Conservation (phyloP, 345 rosid species). For the Hibiscus tridactylites region DNA sequence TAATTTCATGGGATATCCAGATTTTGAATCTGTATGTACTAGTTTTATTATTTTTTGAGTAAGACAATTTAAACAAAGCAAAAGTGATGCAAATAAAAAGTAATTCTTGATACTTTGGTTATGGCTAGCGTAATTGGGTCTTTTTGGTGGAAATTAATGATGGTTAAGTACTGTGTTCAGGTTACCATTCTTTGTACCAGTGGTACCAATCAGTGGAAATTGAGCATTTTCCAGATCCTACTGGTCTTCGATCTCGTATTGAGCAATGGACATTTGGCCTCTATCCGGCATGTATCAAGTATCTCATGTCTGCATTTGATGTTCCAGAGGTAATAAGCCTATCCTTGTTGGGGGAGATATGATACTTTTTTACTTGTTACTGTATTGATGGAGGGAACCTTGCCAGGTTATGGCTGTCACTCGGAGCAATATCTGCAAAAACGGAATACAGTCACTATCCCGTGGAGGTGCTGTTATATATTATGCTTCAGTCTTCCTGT, state of each 20-base stretch:
- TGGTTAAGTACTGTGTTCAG: slow-evolving; percentile 28
- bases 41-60: background rate
- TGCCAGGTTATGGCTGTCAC: slow-evolving; percentile 95
- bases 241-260: slow-evolving; percentile 91
- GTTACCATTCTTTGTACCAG: slow-evolving; percentile 88
- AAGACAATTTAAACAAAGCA: background rate
- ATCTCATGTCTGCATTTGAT: slow-evolving; percentile 98
- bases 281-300: slow-evolving; percentile 97
- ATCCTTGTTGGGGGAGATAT: background rate
- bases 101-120: background rate
- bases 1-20: background rate
- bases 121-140: background rate
- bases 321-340: slow-evolving; percentile 74
- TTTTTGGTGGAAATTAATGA: slow-evolving; percentile 8
- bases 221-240: slow-evolving; percentile 98
- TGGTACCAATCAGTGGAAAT: slow-evolving; percentile 93
- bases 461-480: slow-evolving; percentile 79
- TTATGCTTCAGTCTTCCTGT: slow-evolving; percentile 91
- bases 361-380: background rate
- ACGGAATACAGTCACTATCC: slow-evolving; percentile 66
- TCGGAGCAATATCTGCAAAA: slow-evolving; percentile 78
- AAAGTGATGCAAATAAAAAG: background rate
- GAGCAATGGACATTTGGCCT: slow-evolving; percentile 99
- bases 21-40: background rate
- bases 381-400: slow-evolving; percentile 11